phyloP scores from a whole-genome alignment of 441 rosid species.

The Populus tomentosa region DNA sequence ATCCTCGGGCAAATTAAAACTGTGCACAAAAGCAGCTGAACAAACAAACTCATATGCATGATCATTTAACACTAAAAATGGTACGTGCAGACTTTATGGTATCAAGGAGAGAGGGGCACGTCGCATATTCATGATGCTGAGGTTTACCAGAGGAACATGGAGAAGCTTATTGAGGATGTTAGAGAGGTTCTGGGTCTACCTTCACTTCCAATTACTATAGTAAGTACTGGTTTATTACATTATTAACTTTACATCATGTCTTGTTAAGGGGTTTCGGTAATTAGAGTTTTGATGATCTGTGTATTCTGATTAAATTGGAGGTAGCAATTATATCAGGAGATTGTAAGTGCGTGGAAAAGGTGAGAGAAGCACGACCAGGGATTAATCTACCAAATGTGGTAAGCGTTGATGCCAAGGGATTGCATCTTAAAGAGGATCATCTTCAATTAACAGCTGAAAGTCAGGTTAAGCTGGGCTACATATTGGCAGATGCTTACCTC shows the following conservation, averaged over 20 bases:
- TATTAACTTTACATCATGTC: not conserved
- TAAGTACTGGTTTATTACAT: not conserved
- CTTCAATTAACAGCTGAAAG: constrained; percentile 72
- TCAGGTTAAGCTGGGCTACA: constrained; percentile 60
- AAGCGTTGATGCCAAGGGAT: constrained; percentile 32
- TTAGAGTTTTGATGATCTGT: too few relatives aligned
- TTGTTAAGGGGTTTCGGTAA: too few relatives aligned
- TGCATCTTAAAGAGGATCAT: constrained; percentile 54
- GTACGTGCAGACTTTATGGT: constrained; percentile 39
- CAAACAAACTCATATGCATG: not conserved
- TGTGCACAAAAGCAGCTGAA: not conserved
- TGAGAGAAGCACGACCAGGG: constrained; percentile 68
- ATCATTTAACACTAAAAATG: not conserved
- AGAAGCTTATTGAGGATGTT: constrained; percentile 43
- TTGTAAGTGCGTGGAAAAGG: constrained; percentile 45
- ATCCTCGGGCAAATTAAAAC: not conserved
- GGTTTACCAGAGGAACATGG: constrained; percentile 56
- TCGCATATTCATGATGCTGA: constrained; percentile 43
- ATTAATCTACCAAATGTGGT: constrained; percentile 50
- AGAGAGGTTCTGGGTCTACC: constrained; percentile 68
- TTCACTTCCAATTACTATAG: constrained; percentile 74
- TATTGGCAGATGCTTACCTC: constrained; percentile 64
- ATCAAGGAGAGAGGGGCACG: constrained; percentile 89
- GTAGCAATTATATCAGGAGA: constrained; percentile 80
- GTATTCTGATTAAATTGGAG: constrained; percentile 15